These are phyloP conservation scores for Colletotrichum sp. DNA, from an alignment of 2,329 filamentous ascomycete genomes.

Conservation along the genomic window DNA sequence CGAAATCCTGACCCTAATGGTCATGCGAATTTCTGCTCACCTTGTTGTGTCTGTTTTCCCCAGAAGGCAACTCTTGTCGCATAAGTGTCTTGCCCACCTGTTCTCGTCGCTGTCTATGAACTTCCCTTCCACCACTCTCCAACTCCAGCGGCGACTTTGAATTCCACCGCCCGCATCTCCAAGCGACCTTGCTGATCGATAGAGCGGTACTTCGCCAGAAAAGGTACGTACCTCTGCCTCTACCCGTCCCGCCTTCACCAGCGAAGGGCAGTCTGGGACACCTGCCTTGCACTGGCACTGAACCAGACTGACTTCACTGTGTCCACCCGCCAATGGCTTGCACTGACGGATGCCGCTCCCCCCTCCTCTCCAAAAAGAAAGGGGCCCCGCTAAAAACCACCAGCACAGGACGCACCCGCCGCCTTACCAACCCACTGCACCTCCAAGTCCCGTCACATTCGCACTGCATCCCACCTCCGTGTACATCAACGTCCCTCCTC, in stretches of 20 bases:
- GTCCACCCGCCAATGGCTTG: neutral
- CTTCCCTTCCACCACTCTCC: neutral
- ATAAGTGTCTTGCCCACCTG: neutral
- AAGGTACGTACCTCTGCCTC: constrained; percentile 1
- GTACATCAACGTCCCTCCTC: constrained; percentile 6
- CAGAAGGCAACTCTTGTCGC: neutral
- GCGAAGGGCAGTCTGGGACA: neutral
- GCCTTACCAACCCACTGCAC: constrained; percentile 17
- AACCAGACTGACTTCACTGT: constrained; percentile 12
- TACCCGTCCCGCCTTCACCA: neutral
- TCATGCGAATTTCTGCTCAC: neutral
- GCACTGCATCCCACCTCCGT: constrained; percentile 9
- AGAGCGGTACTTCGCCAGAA: neutral
- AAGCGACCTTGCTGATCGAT: neutral
- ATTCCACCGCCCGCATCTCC: neutral
- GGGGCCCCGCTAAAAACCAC: constrained; percentile 19
- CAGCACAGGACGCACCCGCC: constrained; percentile 13
- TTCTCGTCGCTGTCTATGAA: neutral
- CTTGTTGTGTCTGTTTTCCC: neutral
- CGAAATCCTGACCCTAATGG: neutral
- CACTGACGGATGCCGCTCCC: neutral
- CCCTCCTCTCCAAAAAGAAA: constrained; percentile 11
- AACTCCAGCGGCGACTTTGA: neutral
- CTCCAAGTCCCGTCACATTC: constrained; percentile 18
- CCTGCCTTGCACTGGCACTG: neutral